Evolutionary conservation across 1,139 yeast species (phyloP), one percentile per base, ranked within the genome.

Genomic region (Blastobotrys ciferrii): DNA sequence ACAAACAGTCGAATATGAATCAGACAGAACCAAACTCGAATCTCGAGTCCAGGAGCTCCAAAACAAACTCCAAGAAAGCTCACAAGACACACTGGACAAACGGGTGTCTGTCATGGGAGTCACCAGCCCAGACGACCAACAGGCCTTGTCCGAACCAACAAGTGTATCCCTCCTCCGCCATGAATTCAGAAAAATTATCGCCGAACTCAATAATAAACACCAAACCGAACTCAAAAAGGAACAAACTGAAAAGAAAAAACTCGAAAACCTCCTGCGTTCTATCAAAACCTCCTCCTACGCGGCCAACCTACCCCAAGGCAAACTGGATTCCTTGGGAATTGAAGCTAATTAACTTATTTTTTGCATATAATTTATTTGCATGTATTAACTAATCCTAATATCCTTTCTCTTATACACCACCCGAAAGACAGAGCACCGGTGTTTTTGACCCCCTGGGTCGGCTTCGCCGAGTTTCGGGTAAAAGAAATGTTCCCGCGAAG

Each of bases 161-260:
- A 57, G 62, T 19, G 66, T 63, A 31, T 57, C 65, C 19, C 48
- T 83, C 1, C 69, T 86, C 57, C 73, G 89, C 50, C 77, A 81
- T 57, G 91, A 86, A 65, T 86, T 86, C 70, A 81, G 81, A 60
- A 80, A 79, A 58, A 75, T 85, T 38, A 82, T 85, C 1, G 71
- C 73, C 48, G 84, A 81, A 42, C 74, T 86, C 54, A 85, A 82
- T 53, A 77, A 74, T 41, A 80, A 77, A 53, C 83, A 83, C 58
- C 83, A 79, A 54, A 64, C 71, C 23, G 85, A 82, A 57, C 63
- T 84, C 51, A 72, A 74, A 41, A 77, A 75, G 59, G 87, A 82
- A 62, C 74, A 80, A 46, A 62, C 71, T n/a, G 81, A 75, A 54
- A 71, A 81, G 54, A 70, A 74, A 51, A 74, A 80, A 59, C 66